These are phyloP conservation scores for Linnemannia schmuckeri DNA, from an alignment of 192 early-diverging fungal species.

Conservation along the genomic window DNA sequence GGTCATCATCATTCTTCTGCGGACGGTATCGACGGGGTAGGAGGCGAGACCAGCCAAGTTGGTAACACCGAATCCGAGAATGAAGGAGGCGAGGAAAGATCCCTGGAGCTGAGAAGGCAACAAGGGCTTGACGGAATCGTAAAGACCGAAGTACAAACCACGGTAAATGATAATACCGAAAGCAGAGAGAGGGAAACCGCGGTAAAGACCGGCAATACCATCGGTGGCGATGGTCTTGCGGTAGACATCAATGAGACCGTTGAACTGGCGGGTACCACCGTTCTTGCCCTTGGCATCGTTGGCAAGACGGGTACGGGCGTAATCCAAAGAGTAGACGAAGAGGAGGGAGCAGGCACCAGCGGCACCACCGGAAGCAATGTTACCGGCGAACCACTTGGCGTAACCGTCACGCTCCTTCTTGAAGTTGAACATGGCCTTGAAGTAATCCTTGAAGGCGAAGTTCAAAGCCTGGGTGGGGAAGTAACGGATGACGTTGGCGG, in stretches of 20 bases:
- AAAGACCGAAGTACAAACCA: slow-evolving; percentile 77
- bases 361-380: slow-evolving; percentile 98
- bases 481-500: slow-evolving; percentile 98
- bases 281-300: slow-evolving; percentile 86
- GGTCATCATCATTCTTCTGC: slow-evolving; percentile 97
- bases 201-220: slow-evolving; percentile 96
- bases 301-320: slow-evolving; percentile 98
- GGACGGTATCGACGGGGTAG: slow-evolving; percentile 98
- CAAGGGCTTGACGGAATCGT: slow-evolving; percentile 68
- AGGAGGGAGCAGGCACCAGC: slow-evolving; percentile 76
- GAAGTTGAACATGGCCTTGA: slow-evolving; percentile 95
- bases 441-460: slow-evolving; percentile 99
- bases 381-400: slow-evolving; percentile 91
- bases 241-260: slow-evolving; percentile 91
- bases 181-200: slow-evolving; percentile 70
- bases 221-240: slow-evolving; percentile 85
- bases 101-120: slow-evolving; percentile 48
- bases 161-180: slow-evolving; percentile 56
- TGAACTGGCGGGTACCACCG: slow-evolving; percentile 94
- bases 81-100: slow-evolving; percentile 61
- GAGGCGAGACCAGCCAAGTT: slow-evolving; percentile 90
- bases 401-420: slow-evolving; percentile 85
- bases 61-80: slow-evolving; percentile 85
- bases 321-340: slow-evolving; percentile 98
- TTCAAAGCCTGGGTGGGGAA: slow-evolving; percentile 99